Conservation (phyloP, 495 filamentous ascomycete genomes). For the Aspergillus bridgeri region DNA sequence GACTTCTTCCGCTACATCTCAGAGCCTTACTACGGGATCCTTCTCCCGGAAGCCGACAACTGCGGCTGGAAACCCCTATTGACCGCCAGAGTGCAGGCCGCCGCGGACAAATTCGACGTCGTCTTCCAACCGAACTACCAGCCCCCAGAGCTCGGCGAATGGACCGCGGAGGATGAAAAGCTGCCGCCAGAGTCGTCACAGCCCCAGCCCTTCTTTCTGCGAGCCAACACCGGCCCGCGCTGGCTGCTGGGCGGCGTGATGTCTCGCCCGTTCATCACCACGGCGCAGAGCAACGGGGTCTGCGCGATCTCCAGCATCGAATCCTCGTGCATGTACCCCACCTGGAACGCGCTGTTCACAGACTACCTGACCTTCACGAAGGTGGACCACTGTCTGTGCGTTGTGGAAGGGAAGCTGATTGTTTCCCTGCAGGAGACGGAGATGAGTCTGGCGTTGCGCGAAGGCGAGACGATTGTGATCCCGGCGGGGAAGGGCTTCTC, state of each 20-base stretch:
- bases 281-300: conserved; percentile 38
- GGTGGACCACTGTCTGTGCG: conserved; percentile 40
- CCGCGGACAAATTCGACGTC: conserved; percentile 47
- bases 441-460: conserved; percentile 24
- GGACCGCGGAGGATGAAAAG: conserved; percentile 38
- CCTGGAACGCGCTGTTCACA: conserved; percentile 25
- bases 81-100: conserved; percentile 51
- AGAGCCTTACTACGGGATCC: conserved; percentile 46
- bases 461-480: conserved; percentile 41
- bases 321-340: conserved; percentile 28
- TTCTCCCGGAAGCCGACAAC: conserved; percentile 46
- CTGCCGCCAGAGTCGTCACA: conserved; percentile 32
- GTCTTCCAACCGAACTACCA: conserved; percentile 42
- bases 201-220: conserved; percentile 41
- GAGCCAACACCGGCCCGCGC: conserved; percentile 39
- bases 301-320: conserved; percentile 48
- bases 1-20: conserved; percentile 51
- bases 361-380: conserved; percentile 33
- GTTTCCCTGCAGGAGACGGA: conserved; percentile 30
- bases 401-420: conserved; percentile 37
- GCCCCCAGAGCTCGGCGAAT: conserved; percentile 36
- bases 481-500: conserved; percentile 39
- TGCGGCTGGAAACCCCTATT: conserved; percentile 39
- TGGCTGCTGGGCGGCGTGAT: conserved; percentile 44
- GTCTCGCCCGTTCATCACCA: conserved; percentile 42